Base-by-base conservation (phyloP, 2,329 filamentous ascomycete species). In the Endocalyx cinctus region DNA sequence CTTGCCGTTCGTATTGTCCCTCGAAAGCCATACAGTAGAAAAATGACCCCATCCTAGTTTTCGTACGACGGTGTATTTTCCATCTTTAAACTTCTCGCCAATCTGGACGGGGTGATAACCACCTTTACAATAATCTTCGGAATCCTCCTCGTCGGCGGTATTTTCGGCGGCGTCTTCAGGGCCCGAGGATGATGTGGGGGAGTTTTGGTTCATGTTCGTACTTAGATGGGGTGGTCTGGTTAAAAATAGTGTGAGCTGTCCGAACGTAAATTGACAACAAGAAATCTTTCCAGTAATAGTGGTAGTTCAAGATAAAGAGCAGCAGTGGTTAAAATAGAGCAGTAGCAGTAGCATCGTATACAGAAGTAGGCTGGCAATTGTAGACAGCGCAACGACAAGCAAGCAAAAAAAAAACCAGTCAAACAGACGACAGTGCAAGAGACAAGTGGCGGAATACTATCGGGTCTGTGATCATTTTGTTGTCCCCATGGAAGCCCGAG, bases 11-110 rank as follows among this genome's bases (percentile, higher is more conserved):
- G 72, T 78, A 54, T 94, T 95, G 67, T 97, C 90, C 61, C 84
- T 67, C 43, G 79, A 82, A 29, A 84, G 64, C 79, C 79, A 97
- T 49, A 97, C 90, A 20, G 90, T 98, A n/a, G 90, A 96, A 67
- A 97, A 98, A 58, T 97, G 90, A 43, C 92, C 92, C 90, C 90
- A 97, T 49, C 90, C 90, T 33, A 97, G 74, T 70, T 97, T 97
- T 66, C 89, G 84, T 61, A 97, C 85, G 38, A 97, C 82, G 12
- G 89, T 92, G 66, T 98, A 98, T 67, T 87, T 90, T 50, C 87
- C 89, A 60, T 97, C 87, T 62, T 97, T 97, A 76, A 96, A 97
- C 56, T 88, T 84, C 67, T 98, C 92, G 52, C 92, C 92, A 40
- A 97, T 84, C 52, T 80, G 76, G 31, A 98, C 92, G 3, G 92